Base-by-base conservation (phyloP, 768 basidiomycete genomes). In the Boletus edulis region DNA sequence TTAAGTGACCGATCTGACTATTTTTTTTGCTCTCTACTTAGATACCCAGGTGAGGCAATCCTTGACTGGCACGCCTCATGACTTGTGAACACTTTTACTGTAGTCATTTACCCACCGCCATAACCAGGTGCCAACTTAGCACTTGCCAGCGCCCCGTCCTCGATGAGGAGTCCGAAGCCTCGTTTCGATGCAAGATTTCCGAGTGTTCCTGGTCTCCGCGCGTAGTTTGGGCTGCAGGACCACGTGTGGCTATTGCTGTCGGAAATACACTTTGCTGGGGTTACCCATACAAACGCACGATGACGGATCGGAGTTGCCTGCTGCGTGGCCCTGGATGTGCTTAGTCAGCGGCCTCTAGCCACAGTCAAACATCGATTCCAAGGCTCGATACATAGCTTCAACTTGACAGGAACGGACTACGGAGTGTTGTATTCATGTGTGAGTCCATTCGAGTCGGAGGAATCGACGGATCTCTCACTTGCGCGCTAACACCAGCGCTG, bases 51-150 rank as follows among this genome's bases (percentile, higher is more conserved):
- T 76, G 31, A 61, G 37, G 6, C 17, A 22, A 37, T 2, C 38
- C 27, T 15, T 18, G 49, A 37, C 60, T 67, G 35, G 47, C 38
- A n/a, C 6, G 1, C 15, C n/a, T 22, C n/a, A 15, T 6, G 27
- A 3, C n/a, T 45, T 43, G 27, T 22, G 60, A 29, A 66, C 42
- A 12, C 38, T 17, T 18, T 9, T 18, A 3, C 9, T 40, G 5
- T 51, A 79, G 81, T 81, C 39, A 83, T 86, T 52, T 86, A 86
- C 22, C 22, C 22, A 24, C 22, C 24, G 22, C 89, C 86, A 74
- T 98, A 99, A 2, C 89, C 89, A 0, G 89, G 89, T 0, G 96
- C 97, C n/a, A n/a, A n/a, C 78, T 94, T 98, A 37, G 89, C 86
- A 69, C 98, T 97, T 15, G 91, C 92, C 24, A 24, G 24, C 1